A percentile compares a stretch with the other conserved stretches of the same genome.
Conservation (phyloP, 2,329 filamentous ascomycete species). For the Ascochyta rabiei region DNA sequence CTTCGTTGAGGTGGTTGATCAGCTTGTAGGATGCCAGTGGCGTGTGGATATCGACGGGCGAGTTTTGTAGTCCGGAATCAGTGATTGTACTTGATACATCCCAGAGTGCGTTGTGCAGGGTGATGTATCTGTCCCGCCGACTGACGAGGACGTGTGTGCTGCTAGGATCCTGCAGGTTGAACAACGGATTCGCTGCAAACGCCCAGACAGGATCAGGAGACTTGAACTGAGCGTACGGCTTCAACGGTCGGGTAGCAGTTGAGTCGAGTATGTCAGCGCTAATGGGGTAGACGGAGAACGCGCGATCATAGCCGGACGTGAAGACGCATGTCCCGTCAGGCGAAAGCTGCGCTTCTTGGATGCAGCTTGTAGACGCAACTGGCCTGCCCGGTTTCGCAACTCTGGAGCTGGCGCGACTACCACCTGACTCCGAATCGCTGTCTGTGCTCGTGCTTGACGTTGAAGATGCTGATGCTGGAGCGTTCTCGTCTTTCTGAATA, state of each 20-base stretch:
- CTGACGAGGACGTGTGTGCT: conserved; percentile 60
- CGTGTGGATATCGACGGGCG: conserved; percentile 31
- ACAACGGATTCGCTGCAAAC: conserved; percentile 61
- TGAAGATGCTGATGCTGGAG: conserved; percentile 8
- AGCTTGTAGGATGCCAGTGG: conserved; percentile 60
- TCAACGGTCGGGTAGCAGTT: conserved; percentile 36
- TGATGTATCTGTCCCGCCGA: conserved; percentile 61
- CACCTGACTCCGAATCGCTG: background rate
- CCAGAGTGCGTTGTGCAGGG: conserved; percentile 61
- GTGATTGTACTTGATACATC: conserved; percentile 27
- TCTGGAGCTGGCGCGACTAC: background rate
- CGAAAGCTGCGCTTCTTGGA: conserved; percentile 40
- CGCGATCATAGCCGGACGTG: conserved; percentile 59
- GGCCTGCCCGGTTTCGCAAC: background rate
- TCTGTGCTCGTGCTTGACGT: background rate
- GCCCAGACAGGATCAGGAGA: conserved; percentile 60
- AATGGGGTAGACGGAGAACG: conserved; percentile 57
- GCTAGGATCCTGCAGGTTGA: conserved; percentile 57
- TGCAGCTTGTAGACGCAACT: conserved; percentile 25
- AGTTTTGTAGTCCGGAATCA: background rate
- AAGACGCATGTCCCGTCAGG: conserved; percentile 64
- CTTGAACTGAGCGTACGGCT: conserved; percentile 54
- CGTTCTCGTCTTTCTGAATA: background rate
- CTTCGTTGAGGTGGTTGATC: conserved; percentile 62
- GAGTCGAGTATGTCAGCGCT: conserved; percentile 16